phyloP scores from a whole-genome alignment of 305 asterid genomes.

The Caryopteris hybrid region DNA sequence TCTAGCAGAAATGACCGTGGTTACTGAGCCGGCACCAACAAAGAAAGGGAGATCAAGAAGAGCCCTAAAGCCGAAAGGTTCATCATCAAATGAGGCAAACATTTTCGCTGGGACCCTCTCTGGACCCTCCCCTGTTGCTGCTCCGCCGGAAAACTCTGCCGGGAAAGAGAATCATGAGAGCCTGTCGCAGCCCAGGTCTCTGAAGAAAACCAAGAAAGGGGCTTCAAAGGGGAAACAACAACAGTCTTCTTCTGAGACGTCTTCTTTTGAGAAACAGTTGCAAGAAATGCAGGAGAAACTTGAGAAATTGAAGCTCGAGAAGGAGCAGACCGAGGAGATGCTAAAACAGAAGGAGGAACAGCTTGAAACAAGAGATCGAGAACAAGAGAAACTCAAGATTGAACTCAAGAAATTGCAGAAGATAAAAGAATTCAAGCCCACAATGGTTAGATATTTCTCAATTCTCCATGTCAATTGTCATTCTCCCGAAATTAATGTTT shows the following conservation, averaged over 20 bases:
- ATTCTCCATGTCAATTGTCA: background rate
- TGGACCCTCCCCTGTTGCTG: constrained; percentile 30
- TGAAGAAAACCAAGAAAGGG: constrained; percentile 52
- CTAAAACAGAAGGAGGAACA: constrained; percentile 59
- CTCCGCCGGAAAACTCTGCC: constrained; percentile 23
- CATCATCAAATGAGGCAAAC: constrained; percentile 56
- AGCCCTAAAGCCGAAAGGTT: constrained; percentile 44
- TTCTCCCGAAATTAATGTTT: background rate
- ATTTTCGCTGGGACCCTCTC: constrained; percentile 44
- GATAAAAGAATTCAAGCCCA: constrained; percentile 82
- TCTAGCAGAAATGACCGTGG: constrained; percentile 34
- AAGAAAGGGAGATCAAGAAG: constrained; percentile 54
- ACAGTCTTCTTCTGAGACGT: constrained; percentile 18
- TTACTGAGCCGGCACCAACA: constrained; percentile 33
- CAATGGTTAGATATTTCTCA: constrained; percentile 35
- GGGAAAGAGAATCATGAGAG: constrained; percentile 56
- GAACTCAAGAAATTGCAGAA: constrained; percentile 90
- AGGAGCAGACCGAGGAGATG: constrained; percentile 77
- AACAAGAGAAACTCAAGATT: constrained; percentile 59
- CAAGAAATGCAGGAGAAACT: constrained; percentile 80
- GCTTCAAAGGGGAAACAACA: constrained; percentile 48
- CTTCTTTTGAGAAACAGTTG: constrained; percentile 66
- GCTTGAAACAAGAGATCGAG: constrained; percentile 31
- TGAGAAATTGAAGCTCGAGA: constrained; percentile 60
- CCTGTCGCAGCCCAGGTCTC: constrained; percentile 35